Evolutionary conservation across 1,284 basidiomycete genomes (phyloP), one percentile per base, ranked within the genome.

Genomic region (Psilocybe mexicana): DNA sequence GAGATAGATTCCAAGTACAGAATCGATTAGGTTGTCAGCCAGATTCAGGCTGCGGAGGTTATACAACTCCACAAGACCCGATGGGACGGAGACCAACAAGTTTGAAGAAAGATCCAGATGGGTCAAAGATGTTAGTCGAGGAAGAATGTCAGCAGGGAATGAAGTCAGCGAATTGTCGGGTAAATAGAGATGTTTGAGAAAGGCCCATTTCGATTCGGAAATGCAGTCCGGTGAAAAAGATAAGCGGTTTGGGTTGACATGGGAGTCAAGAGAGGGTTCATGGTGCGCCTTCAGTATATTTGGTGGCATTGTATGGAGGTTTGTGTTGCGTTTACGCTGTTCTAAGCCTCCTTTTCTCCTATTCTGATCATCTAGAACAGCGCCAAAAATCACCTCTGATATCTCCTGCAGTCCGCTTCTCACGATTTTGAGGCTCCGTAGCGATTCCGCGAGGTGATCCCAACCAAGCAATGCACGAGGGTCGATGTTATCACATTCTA

Each of bases 21-120:
- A 96, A 67, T 96, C 94, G 64, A 99, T 95, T 84, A 98, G 91
- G 77, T 99, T 98, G 74, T 95, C 90, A 14, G 91, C 83, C 18
- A 99, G 83, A 74, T 97, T 96, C 67, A 99, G 88, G 33, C 90
- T 92, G 45, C 84, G 75, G 48, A 98, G 90, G 60, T 86, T 89
- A 66, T 88, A 85, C 6, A 98, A 82, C 0, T 79, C 70, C 4
- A 86, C 83, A 18, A 98, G 81, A 11, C 89, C 87, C 2, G 88
- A 76, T 0, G 94, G 94, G 26, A 98, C 82, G 12, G 90, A 89
- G 33, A 94, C 86, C 44, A 99, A 85, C 7, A 98, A 85, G 66
- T 96, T 96, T 54, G 90, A 90, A 25, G 93, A 95, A 26, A 96
- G 81, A 71, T 96, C 94, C 61, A 97, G 87, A 69, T 96, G 91